Evolutionary conservation across 768 basidiomycete genomes (phyloP).

Genomic region (Trametes coccinea): DNA sequence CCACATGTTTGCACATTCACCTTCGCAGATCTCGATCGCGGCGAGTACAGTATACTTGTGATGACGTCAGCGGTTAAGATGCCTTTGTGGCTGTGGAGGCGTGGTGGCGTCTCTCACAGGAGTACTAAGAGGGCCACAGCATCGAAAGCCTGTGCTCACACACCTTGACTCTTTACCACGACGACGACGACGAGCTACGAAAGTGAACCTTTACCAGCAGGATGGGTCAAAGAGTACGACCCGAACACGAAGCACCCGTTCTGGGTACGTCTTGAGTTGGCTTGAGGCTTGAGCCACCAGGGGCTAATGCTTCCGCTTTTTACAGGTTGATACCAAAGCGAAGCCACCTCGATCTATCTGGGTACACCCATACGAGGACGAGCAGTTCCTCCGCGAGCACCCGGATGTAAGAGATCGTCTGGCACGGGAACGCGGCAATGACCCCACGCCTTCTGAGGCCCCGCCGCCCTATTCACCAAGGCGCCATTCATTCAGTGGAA

Average conservation of each 20-base stretch:
- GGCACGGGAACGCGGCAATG: slow-evolving; percentile 7
- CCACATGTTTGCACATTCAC: too few species aligned
- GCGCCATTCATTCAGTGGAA: slow-evolving; percentile 32
- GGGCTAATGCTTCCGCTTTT: too few species aligned
- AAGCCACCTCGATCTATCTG: slow-evolving; percentile 68
- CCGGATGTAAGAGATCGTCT: slow-evolving; percentile 47
- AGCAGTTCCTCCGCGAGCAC: slow-evolving; percentile 57
- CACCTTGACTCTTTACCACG: slow-evolving; percentile 9
- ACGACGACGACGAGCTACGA: slow-evolving; percentile 28
- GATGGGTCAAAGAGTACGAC: slow-evolving; percentile 58
- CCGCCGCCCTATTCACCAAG: slow-evolving; percentile 29
- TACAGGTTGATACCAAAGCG: slow-evolving; percentile 62
- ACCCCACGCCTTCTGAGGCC: slow-evolving; percentile 14
- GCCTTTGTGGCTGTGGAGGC: not conserved
- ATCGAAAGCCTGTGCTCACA: not conserved
- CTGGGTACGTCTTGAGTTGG: slow-evolving; percentile 41
- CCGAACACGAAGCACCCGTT: slow-evolving; percentile 43
- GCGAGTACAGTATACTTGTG: not conserved
- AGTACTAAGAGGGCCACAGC: not conserved
- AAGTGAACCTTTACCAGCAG: slow-evolving; percentile 49
- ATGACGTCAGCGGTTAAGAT: slow-evolving; percentile 12
- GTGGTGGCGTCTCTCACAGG: not conserved
- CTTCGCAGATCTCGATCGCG: slow-evolving; percentile 1
- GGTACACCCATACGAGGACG: slow-evolving; percentile 73
- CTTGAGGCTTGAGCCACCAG: too few species aligned